phyloP scores from a whole-genome alignment of 2,329 filamentous ascomycete genomes.

The Domatiomyces globalis region DNA sequence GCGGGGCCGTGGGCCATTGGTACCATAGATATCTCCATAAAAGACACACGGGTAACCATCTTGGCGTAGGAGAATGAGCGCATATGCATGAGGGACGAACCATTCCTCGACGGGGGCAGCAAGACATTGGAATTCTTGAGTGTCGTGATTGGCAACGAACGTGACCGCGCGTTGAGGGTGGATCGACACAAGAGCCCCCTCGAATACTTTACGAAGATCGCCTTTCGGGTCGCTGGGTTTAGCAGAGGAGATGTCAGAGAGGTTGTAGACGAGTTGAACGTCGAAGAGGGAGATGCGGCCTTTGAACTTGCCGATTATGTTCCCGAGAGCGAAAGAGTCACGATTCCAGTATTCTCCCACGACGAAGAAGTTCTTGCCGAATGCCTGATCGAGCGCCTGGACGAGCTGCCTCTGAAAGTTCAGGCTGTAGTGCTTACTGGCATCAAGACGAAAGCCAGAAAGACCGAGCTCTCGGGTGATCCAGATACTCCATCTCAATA shows the following conservation, averaged over 20 bases:
- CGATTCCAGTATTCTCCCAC: conserved; percentile 58
- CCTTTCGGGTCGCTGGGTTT: conserved; percentile 22
- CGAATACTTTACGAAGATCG: conserved; percentile 50
- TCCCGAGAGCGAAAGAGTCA: conserved; percentile 40
- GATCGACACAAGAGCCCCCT: conserved; percentile 42
- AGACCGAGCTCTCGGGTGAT: conserved; percentile 46
- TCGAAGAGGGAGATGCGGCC: conserved; percentile 52
- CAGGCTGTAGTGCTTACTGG: conserved; percentile 57
- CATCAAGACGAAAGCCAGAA: conserved; percentile 57
- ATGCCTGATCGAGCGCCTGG: conserved; percentile 36
- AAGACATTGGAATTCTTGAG: conserved; percentile 13
- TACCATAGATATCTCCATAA: conserved; percentile 56
- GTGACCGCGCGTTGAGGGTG: conserved; percentile 47
- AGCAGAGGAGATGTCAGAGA: conserved; percentile 46
- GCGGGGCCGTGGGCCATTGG: conserved; percentile 40
- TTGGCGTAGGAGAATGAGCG: conserved; percentile 53
- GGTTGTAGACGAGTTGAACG: conserved; percentile 54
- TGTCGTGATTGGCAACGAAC: conserved; percentile 39
- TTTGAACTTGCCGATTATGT: conserved; percentile 45
- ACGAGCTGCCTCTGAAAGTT: conserved; percentile 54
- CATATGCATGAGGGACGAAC: conserved; percentile 59
- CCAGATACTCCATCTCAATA: conserved; percentile 56
- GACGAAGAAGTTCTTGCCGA: conserved; percentile 44
- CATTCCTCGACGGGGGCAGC: conserved; percentile 13
- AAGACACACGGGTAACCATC: conserved; percentile 50